Base-by-base conservation (phyloP, 1,139 yeast genomes). In the Yueomyces sp. region DNA sequence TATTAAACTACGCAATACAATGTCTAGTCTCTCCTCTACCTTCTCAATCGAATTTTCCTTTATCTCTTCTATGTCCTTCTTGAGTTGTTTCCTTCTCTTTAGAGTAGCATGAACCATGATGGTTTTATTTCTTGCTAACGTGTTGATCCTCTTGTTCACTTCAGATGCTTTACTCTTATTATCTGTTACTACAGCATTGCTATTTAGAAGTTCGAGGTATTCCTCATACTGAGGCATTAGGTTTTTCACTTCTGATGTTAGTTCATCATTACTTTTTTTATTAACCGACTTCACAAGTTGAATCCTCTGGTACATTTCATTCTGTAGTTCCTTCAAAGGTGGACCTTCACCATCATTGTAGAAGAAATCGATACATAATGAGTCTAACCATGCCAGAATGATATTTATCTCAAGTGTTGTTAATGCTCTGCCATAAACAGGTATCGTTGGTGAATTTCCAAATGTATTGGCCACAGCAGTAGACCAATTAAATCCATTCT, bases 271-370 rank as follows among this genome's bases (percentile, higher is more conserved):
- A n/a, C 72, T 67, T 45, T 73, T 67, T 49, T 80, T 86, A 55
- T 82, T 83, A 55, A 76, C 77, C 1, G 74, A 78, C 1, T 89
- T 86, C 19, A 83, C 67, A 27, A 81, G 63, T 47, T 80, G 63
- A 27, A 84, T 60, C 34, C 78, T 73, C 56, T 81, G 86, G 56
- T 81, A 83, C 36, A 73, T 73, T 39, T 72, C 76, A 45, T 76
- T 76, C 50, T 78, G 80, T 53, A 85, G 64, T 8, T 74, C 76
- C 48, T 73, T 78, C 37, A 83, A 56, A 0, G 87, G 74, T 0
- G 93, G 93, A 0, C 95, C 95, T 41, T 81, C 81, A 1, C 95
- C 95, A 44, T 75, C 79, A 54, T 83, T 81, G 56, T 85, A 78
- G 63, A 86, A 85, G 57, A 84, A 85, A 47, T 78, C 86, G 43